Conservation (phyloP, 2,329 filamentous ascomycete species). For the Aspergillus unguis region DNA sequence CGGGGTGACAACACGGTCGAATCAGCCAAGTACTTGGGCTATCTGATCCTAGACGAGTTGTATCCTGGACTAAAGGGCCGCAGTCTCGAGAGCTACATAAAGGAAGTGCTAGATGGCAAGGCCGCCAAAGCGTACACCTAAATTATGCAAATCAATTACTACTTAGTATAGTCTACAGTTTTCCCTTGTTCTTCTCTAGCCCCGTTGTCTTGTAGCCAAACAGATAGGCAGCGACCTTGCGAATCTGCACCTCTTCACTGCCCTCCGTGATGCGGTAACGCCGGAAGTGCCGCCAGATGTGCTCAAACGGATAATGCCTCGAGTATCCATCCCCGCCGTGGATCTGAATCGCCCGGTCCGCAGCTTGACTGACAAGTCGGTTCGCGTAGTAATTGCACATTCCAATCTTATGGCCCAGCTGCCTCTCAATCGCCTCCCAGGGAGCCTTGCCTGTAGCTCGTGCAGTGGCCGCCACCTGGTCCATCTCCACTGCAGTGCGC, state of each 20-base stretch:
- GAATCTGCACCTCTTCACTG: conserved; percentile 64
- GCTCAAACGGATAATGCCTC: conserved; percentile 59
- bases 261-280: conserved; percentile 63
- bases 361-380: conserved; percentile 57
- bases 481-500: conserved; percentile 62
- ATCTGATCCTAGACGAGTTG: conserved; percentile 12
- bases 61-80: conserved; percentile 7
- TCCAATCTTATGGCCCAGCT: conserved; percentile 59
- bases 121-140: too few species aligned
- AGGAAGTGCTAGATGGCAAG: too few species aligned
- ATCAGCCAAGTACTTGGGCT: conserved; percentile 45
- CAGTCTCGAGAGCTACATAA: too few species aligned
- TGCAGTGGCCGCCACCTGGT: conserved; percentile 34
- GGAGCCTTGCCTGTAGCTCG: conserved; percentile 20
- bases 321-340: conserved; percentile 60
- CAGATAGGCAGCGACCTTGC: conserved; percentile 60
- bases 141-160: too few species aligned
- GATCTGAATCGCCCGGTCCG: conserved; percentile 61
- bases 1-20: conserved; percentile 15
- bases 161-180: not conserved
- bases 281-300: conserved; percentile 63
- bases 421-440: conserved; percentile 55
- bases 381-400: conserved; percentile 68
- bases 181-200: not conserved
- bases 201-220: conserved; percentile 40